Base-by-base conservation (phyloP, 2,329 filamentous ascomycete genomes). In the Phyllosticta citriasiana region DNA sequence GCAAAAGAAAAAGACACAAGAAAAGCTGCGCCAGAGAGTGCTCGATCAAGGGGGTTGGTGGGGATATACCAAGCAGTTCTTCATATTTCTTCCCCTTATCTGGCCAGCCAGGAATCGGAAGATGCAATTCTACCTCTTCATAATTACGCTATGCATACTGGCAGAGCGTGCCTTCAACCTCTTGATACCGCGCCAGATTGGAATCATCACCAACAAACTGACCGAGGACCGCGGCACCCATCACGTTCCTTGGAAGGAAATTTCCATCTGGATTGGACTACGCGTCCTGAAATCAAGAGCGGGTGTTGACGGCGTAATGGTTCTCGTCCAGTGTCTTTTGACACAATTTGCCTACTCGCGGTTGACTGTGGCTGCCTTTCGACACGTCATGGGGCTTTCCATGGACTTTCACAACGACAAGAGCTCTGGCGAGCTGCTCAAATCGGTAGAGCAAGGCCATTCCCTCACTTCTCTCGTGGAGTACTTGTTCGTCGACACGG, bases 181-280 rank as follows among this genome's bases (percentile, higher is more conserved):
- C 14, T 76, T 95, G 52, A 84, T 91, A 33, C 91, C 91, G n/a
- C 82, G 88, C 22, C 89, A 94, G 69, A 83, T 93, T 33, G 91
- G 90, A 65, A 84, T 89, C 62, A 85, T 96, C 64, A 86, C 89
- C 65, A 84, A 94, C 67, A 83, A 83, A 63, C 76, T 95, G 24
- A 79, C 79, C 30, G 77, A 79, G 8, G 71, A 68, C 40, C 78
- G 80, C 52, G 73, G 77, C 53, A 77, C 69, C 65, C 73, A 72
- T 50, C 65, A 69, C 4, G 74, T 81, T 60, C 80, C 84, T 2
- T 84, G 80, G 80, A 72, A 74, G 60, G 77, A 81, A 40, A 77
- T 86, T 24, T 71, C 73, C 0, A 63, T 83, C 0, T 86, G 82
- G 74, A 72, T 80, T 14, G 60, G 55, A 6, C 33, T 62, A 4